These are phyloP conservation scores for Rhazya stricta DNA, from an alignment of 257 asterid species.

Conservation along the genomic window DNA sequence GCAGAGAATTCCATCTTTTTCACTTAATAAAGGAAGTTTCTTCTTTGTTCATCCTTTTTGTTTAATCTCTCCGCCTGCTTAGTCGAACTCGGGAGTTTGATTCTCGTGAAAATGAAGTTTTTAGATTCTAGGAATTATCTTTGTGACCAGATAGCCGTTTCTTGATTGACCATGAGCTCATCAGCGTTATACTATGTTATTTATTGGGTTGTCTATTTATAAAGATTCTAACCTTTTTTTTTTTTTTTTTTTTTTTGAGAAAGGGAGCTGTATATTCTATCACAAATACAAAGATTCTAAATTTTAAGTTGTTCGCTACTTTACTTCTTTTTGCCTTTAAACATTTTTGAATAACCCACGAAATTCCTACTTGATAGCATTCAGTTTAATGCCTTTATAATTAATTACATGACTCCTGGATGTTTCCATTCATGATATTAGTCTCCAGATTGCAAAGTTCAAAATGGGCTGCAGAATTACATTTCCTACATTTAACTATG, in stretches of 20 bases:
- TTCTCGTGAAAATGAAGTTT: not conserved
- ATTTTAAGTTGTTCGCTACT: not conserved
- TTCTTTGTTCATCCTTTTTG: not conserved
- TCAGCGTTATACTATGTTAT: not conserved
- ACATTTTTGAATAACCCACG: too few relatives aligned
- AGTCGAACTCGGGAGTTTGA: not conserved
- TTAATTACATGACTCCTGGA: not conserved
- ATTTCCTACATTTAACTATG: too few relatives aligned
- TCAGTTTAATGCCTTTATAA: not conserved
- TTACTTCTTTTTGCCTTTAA: not conserved
- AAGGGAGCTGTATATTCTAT: too few relatives aligned
- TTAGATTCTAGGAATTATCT: not conserved
- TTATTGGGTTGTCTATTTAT: not conserved
- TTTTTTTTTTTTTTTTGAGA: too few relatives aligned
- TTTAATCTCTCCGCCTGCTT: not conserved
- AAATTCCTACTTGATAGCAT: not conserved
- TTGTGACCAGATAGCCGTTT: not conserved
- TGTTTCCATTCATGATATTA: slow-evolving; percentile 1
- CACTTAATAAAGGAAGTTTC: not conserved
- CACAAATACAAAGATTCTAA: not conserved
- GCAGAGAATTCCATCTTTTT: too few relatives aligned
- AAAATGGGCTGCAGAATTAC: not conserved
- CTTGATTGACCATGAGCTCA: not conserved
- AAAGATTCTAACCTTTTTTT: not conserved
- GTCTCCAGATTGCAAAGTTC: not conserved